phyloP scores from a whole-genome alignment of 1,284 basidiomycete species.

The Ustilago nuda region DNA sequence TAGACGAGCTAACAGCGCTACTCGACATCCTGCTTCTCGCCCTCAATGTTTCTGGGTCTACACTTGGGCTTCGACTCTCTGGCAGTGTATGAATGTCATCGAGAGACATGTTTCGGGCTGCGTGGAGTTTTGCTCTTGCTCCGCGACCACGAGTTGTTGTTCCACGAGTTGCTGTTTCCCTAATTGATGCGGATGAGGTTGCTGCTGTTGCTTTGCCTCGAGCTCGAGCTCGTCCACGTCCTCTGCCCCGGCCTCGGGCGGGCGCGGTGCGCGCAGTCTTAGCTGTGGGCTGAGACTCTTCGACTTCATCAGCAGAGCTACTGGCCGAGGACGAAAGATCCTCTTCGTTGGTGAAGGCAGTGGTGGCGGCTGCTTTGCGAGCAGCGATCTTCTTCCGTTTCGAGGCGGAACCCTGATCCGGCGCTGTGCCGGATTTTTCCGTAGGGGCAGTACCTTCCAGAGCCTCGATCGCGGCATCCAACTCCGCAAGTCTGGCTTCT shows the following conservation, averaged over 20 bases:
- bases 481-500: conserved; percentile 22
- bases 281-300: conserved; percentile 1
- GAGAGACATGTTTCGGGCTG: conserved; percentile 48
- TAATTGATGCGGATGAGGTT: neutral
- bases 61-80: conserved; percentile 34
- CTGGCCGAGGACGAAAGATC: conserved; percentile 16
- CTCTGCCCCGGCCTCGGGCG: neutral
- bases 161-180: neutral
- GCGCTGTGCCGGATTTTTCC: neutral
- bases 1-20: conserved; percentile 13
- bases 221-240: conserved; percentile 11
- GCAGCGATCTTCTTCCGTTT: conserved; percentile 24
- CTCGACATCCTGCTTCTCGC: conserved; percentile 18
- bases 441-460: conserved; percentile 27
- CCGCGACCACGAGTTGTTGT: neutral
- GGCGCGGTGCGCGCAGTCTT: conserved; percentile 13
- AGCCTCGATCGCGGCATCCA: conserved; percentile 51
- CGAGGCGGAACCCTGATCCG: neutral
- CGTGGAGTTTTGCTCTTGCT: conserved; percentile 31
- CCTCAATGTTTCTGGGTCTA: conserved; percentile 26
- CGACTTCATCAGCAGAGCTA: conserved; percentile 5
- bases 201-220: neutral
- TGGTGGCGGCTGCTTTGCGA: conserved; percentile 7
- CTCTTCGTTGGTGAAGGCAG: neutral
- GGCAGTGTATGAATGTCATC: conserved; percentile 39